A percentile compares a stretch with the other conserved stretches of the same genome.
Conservation (phyloP, 2,329 filamentous ascomycete genomes). For the Penicillium sp. region DNA sequence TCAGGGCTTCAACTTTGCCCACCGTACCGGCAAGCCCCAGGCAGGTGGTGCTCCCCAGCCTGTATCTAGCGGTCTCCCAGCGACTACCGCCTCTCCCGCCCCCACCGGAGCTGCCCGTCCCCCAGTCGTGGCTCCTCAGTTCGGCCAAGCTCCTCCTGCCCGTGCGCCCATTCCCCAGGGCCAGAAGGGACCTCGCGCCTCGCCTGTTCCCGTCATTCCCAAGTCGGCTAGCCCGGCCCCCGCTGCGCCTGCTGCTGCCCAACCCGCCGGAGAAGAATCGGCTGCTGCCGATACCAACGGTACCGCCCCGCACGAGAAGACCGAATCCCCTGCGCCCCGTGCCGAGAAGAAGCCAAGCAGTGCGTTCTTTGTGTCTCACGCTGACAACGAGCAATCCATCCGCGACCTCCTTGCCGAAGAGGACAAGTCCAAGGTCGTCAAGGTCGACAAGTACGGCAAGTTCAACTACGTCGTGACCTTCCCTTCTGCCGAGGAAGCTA, state of each 20-base stretch:
- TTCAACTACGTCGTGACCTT: conserved; percentile 84
- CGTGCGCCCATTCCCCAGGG: conserved; percentile 31
- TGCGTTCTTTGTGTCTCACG: conserved; percentile 87
- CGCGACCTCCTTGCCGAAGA: conserved; percentile 80
- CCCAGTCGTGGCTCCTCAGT: conserved; percentile 41
- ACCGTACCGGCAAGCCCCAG: conserved; percentile 81
- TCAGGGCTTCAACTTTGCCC: conserved; percentile 98
- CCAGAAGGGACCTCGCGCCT: conserved; percentile 38
- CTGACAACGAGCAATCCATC: conserved; percentile 79
- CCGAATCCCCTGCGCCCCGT: conserved; percentile 58
- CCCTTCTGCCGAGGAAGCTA: conserved; percentile 75
- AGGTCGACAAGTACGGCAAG: conserved; percentile 68
- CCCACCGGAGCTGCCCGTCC: conserved; percentile 40
- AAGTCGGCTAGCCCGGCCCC: conserved; percentile 42
- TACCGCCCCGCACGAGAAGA: conserved; percentile 48
- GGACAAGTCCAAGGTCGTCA: conserved; percentile 77
- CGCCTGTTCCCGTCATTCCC: conserved; percentile 46
- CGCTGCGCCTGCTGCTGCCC: conserved; percentile 41
- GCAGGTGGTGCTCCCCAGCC: conserved; percentile 33
- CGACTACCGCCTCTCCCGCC: conserved; percentile 38
- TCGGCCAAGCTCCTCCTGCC: conserved; percentile 43
- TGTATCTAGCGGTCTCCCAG: conserved; percentile 29
- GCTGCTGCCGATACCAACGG: conserved; percentile 57
- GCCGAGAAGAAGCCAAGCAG: conserved; percentile 68
- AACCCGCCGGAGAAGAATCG: conserved; percentile 50